Percentiles rank a stretch among this genome's conserved stretches.
These are phyloP conservation scores for Leavenworthia alabamica DNA, from an alignment of 345 rosid genomes.

Conservation along the genomic window DNA sequence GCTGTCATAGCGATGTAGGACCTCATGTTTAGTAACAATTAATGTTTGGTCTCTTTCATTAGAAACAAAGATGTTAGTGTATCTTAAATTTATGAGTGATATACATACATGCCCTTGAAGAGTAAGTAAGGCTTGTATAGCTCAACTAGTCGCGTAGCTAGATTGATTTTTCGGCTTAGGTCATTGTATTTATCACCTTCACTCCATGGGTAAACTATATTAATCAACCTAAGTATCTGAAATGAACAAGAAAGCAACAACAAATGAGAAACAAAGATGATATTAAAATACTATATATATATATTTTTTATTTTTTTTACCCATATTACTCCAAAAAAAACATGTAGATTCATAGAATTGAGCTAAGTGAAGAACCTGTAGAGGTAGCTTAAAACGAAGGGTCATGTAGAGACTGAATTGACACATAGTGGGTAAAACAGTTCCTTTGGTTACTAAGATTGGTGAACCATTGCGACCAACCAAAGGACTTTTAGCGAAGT, in stretches of 20 bases:
- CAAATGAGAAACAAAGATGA: too few species aligned
- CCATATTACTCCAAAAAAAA: too few species aligned
- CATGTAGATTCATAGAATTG: neutral
- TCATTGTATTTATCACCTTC: conserved; percentile 28
- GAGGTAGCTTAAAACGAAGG: conserved; percentile 49
- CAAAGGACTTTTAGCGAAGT: conserved; percentile 68
- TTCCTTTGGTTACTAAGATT: conserved; percentile 48
- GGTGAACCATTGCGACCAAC: conserved; percentile 73
- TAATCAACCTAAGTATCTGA: conserved; percentile 29
- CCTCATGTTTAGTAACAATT: neutral
- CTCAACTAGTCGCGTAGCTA: conserved; percentile 64
- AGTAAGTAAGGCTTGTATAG: conserved; percentile 81
- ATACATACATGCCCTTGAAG: conserved; percentile 77
- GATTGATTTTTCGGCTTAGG: conserved; percentile 30
- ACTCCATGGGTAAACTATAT: conserved; percentile 32
- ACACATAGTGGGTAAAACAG: conserved; percentile 46
- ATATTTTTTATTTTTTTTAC: too few species aligned
- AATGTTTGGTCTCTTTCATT: neutral
- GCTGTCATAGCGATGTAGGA: neutral
- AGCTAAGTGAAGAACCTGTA: conserved; percentile 42
- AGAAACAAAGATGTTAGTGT: too few species aligned
- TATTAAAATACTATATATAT: too few species aligned
- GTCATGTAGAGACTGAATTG: conserved; percentile 70
- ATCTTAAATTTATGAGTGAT: neutral
- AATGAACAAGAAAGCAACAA: too few species aligned